phyloP scores from a whole-genome alignment of 192 early-diverging fungal species.

The Backusella tarrabulga region DNA sequence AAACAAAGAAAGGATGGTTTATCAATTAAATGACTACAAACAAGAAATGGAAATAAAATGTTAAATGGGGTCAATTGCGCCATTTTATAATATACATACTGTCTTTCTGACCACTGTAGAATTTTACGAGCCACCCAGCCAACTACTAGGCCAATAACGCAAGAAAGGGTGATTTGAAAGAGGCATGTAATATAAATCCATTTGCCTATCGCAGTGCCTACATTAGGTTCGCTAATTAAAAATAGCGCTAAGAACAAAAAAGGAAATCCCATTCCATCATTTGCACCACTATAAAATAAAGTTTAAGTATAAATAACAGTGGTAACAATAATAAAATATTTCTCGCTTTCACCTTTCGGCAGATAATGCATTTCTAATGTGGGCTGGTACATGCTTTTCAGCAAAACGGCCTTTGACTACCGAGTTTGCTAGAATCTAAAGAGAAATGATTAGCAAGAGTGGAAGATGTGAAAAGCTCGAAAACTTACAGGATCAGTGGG shows the following conservation, averaged over 20 bases:
- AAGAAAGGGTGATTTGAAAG: constrained; percentile 76
- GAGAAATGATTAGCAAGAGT: neutral
- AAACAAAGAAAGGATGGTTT: constrained; percentile 84
- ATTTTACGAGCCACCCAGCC: constrained; percentile 66
- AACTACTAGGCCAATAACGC: constrained; percentile 69
- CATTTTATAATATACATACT: constrained; percentile 24
- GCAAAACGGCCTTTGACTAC: constrained; percentile 94
- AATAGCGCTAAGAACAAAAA: constrained; percentile 80
- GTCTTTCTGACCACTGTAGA: constrained; percentile 63
- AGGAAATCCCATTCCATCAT: constrained; percentile 84
- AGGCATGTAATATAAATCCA: constrained; percentile 75
- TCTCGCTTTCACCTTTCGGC: constrained; percentile 58
- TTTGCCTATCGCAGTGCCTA: constrained; percentile 65
- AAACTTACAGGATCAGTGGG: constrained; percentile 88
- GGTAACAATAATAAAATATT: neutral
- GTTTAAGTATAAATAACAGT: constrained; percentile 5
- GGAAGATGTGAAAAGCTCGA: neutral
- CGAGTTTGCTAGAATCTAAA: constrained; percentile 77
- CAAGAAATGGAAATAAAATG: neutral
- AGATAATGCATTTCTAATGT: constrained; percentile 69
- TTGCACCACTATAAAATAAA: constrained; percentile 62
- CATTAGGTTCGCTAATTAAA: constrained; percentile 49
- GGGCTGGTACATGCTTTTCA: constrained; percentile 80
- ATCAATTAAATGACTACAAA: constrained; percentile 74
- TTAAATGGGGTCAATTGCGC: neutral